Evolutionary conservation across 2,329 filamentous ascomycete species (phyloP).

Genomic region (Fonsecaea erecta): DNA sequence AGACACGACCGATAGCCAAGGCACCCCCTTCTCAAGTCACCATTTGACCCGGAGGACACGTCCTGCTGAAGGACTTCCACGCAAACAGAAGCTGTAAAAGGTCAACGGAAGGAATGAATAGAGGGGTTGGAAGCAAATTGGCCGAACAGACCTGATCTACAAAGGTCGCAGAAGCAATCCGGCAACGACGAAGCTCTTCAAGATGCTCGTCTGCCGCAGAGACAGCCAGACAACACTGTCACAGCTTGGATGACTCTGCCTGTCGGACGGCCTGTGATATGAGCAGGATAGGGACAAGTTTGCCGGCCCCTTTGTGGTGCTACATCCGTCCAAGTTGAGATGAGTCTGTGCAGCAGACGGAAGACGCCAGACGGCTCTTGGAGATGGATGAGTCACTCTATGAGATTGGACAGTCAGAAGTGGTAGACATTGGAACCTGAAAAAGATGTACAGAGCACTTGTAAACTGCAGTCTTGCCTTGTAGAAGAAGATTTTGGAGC

Average conservation of each 20-base stretch:
- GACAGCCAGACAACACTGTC: background rate
- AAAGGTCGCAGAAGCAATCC: background rate
- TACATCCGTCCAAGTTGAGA: background rate
- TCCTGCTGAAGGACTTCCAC: background rate
- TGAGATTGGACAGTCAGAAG: background rate
- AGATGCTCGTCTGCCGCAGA: background rate
- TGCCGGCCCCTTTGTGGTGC: background rate
- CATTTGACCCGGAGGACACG: background rate
- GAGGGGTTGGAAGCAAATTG: background rate
- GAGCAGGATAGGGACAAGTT: background rate
- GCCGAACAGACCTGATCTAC: background rate
- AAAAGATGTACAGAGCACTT: background rate
- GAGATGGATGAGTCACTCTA: background rate
- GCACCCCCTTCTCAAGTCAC: background rate
- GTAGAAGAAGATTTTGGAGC: slow-evolving; percentile 6
- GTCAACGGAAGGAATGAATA: background rate
- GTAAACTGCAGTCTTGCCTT: background rate
- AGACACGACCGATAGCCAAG: background rate
- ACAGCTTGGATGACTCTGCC: background rate
- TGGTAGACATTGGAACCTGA: background rate
- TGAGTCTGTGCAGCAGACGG: background rate
- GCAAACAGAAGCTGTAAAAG: background rate
- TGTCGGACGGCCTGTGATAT: background rate
- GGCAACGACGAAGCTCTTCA: background rate
- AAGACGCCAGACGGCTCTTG: background rate